Base-by-base conservation (phyloP, 176 grass and related monocot species). In the Leersia perrieri region DNA sequence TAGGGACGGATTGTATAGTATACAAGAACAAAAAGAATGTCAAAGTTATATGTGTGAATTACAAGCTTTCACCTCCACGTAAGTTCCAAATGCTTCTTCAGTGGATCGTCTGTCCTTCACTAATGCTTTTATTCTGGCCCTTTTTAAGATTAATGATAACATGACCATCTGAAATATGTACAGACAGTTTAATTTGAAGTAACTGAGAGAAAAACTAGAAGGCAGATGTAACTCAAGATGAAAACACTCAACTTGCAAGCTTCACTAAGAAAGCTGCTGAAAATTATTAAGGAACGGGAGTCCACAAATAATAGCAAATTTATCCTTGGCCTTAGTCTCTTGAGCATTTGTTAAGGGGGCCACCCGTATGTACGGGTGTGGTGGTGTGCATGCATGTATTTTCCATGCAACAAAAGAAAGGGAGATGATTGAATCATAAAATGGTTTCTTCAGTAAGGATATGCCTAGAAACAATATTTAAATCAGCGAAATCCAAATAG, bases 51-150 rank as follows among this genome's bases (percentile, higher is more conserved):
- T 47, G 15, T 45, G 20, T 61, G 60, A 82, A 26, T 20, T 55
- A 1, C 3, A 15, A 36, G 64, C 38, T 41, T 11, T 88, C 75
- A 94, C 95, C 90, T 98, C 92, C 39, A 98, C 88, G 15, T 98
- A 98, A 75, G 86, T 89, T 85, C 95, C 95, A 87, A 98, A 98
- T 62, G 95, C 90, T 68, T 93, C 88, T 72, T 72, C 62, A n/a
- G 95, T 89, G 55, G 95, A 83, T 72, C 83, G 86, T 81, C 93
- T 92, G 32, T 98, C 86, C 83, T 91, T 98, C 34, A 98, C 95
- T 72, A 98, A 35, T 85, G 90, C 83, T 94, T 94, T 98, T 88
- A 94, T 86, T 87, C 90, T 92, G 47, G 75, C 40, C n/a, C 95
- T 89, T 90, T 98, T 98, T 75, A 98, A 86, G 76, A 98, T 94